Conservation (phyloP, 495 filamentous ascomycete species). For the Amniculicola lignicola region DNA sequence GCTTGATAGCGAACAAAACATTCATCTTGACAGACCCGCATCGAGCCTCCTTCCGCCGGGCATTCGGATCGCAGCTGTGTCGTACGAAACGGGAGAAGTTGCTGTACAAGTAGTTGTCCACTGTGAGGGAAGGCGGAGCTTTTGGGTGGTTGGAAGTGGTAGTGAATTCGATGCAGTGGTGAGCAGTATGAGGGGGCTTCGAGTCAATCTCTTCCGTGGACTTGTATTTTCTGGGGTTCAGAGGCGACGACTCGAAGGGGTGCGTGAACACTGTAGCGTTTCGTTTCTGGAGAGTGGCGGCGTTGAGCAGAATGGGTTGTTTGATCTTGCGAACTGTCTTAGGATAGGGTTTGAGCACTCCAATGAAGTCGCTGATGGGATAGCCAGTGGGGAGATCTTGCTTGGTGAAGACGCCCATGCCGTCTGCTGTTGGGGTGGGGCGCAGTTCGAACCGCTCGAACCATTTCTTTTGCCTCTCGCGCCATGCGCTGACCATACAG, state of each 20-base stretch:
- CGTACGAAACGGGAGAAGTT: slow-evolving; percentile 1
- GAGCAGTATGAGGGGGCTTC: background rate
- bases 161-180: background rate
- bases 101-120: background rate
- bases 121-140: background rate
- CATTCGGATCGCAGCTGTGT: background rate
- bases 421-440: background rate
- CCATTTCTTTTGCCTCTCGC: background rate
- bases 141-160: background rate
- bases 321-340: too few relatives aligned
- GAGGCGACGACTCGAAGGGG: background rate
- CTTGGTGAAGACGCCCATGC: background rate
- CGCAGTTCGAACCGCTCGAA: background rate
- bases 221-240: background rate
- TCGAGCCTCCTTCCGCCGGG: background rate
- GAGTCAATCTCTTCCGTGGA: background rate
- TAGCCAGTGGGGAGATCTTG: background rate
- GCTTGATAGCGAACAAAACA: background rate
- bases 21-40: background rate
- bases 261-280: background rate
- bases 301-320: too few relatives aligned
- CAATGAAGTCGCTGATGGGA: background rate
- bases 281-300: too few relatives aligned
- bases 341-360: background rate
- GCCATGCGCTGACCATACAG: background rate